Base-by-base conservation (phyloP, 2,329 filamentous ascomycete genomes). In the Ceratocystis smalleyi region DNA sequence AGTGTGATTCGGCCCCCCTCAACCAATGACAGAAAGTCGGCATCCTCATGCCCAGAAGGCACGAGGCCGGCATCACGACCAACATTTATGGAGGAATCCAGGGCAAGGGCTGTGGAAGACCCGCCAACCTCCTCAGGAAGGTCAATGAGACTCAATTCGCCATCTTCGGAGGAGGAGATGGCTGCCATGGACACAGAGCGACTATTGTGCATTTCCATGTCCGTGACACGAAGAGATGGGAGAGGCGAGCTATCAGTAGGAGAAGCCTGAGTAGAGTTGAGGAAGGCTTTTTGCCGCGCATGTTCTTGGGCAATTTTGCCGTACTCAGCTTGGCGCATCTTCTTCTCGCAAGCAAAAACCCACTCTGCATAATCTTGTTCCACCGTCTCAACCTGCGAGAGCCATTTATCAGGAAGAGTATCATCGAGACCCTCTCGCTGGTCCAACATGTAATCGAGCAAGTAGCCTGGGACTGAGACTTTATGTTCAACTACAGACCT, bases 361-460 rank as follows among this genome's bases (percentile, higher is more conserved):
- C 94, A 99, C 27, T 85, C 81, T 6, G 84, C 83, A 73, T 92
- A 96, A 35, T 85, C 82, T 10, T 80, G 77, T 73, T 99, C 94
- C 3, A 95, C 77, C 0, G 76, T 75, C 72, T 97, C 94, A 75
- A 97, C 86, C 3, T 85, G 81, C 69, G 95, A 89, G 64, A 97
- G 83, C 94, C 92, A 99, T 32, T 77, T 73, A 49, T 95, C 88
- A 0, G 94, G 94, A 8, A 99, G 77, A 0, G 87, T 89, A 70
- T 99, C 94, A 54, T 87, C 80, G 64, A 85, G 80, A 1, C 90
- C 91, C 73, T 97, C 94, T 1, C 97, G 78, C 40, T 83, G 81
- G 73, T 99, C 91, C 15, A 99, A 80, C 81, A 96, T 90, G 61
- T 80, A 83, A 72, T 99, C 94, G 67, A 97, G 78, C 47, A 84